Evolutionary conservation across 179 eudicot genomes (phyloP), one percentile per base, ranked within the genome.

Genomic region (Spergularia azorica): DNA sequence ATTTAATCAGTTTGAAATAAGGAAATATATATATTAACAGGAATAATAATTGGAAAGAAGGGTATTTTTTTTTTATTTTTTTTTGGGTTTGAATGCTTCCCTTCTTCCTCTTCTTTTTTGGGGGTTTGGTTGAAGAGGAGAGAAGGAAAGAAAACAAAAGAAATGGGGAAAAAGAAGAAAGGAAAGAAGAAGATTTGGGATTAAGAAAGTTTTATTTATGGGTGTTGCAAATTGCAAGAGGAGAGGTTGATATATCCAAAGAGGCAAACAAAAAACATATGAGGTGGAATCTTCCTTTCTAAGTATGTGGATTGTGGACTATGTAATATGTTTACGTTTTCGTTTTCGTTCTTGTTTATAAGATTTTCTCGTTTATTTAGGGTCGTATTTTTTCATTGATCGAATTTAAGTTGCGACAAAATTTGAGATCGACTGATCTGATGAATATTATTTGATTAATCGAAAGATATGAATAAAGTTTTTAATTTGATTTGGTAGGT

Each of bases 131-230:
- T 60, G 39, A 72, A 64, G 43, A 38, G 71, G 17, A 62, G 77
- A 74, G 62, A 60, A 26, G 46, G 54, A 64, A 32, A 26, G 17
- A 55, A 66, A 48, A 9, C 26, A 55, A 58, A 48, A 73, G 64
- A 67, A 39, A 67, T 58, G 67, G 38, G 38, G 66, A 46, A 50
- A 50, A 26, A n/a, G n/a, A 38, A 5, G 57, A 6, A 11, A 48
- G 8, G 71, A 62, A 76, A 48, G 13, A 72, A 81, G 70, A 36
- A n/a, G 60, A 62, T 13, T 1, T 54, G 14, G 73, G 55, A 69
- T 48, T 3, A 51, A 79, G 13, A 13, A 26, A 50, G 18, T 1
- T 63, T 62, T 48, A 50, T 39, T n/a, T n/a, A n/a, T n/a, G n/a
- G n/a, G 74, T 26, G 13, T 55, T 66, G 66, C 41, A 20, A 39